Percentiles rank a stretch among this genome's conserved stretches.
These are phyloP conservation scores for Microsporum audouinii DNA, from an alignment of 2,329 filamentous ascomycete species.

Conservation along the genomic window DNA sequence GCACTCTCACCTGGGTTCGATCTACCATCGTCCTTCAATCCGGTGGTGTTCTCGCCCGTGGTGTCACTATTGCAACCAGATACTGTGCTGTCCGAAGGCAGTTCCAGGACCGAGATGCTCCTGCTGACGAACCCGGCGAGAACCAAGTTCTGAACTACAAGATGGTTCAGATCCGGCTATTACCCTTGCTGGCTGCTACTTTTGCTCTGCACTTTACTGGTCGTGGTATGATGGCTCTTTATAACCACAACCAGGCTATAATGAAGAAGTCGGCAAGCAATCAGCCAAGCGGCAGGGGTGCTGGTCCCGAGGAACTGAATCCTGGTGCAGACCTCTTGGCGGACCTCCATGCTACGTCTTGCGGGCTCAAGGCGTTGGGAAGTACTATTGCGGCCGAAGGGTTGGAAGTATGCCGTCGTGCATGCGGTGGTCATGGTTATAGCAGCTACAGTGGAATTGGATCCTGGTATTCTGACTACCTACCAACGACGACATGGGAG, in stretches of 20 bases:
- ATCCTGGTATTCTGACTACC: constrained; percentile 61
- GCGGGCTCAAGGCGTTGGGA: constrained; percentile 61
- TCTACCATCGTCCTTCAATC: constrained; percentile 63
- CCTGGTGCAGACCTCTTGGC: constrained; percentile 57
- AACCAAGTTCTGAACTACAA: constrained; percentile 71
- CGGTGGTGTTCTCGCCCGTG: constrained; percentile 58
- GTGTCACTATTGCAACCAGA: constrained; percentile 65
- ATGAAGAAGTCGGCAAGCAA: constrained; percentile 41
- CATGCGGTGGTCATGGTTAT: constrained; percentile 65
- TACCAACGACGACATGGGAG: constrained; percentile 61
- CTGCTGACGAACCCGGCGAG: constrained; percentile 47
- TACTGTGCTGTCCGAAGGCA: constrained; percentile 65
- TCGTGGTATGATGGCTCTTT: constrained; percentile 61
- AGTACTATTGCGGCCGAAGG: constrained; percentile 63
- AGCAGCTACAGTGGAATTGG: constrained; percentile 66
- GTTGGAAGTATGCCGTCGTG: constrained; percentile 61
- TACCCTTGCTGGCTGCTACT: constrained; percentile 60
- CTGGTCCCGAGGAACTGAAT: constrained; percentile 57
- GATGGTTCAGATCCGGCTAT: constrained; percentile 63
- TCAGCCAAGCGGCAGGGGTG: constrained; percentile 40
- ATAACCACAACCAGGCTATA: constrained; percentile 59
- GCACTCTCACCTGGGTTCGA: constrained; percentile 64
- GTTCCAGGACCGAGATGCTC: constrained; percentile 63
- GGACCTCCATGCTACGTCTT: constrained; percentile 65
- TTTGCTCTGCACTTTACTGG: constrained; percentile 74